Evolutionary conservation across 495 filamentous ascomycete genomes (phyloP).

Genomic region (Usnea hakonensis): DNA sequence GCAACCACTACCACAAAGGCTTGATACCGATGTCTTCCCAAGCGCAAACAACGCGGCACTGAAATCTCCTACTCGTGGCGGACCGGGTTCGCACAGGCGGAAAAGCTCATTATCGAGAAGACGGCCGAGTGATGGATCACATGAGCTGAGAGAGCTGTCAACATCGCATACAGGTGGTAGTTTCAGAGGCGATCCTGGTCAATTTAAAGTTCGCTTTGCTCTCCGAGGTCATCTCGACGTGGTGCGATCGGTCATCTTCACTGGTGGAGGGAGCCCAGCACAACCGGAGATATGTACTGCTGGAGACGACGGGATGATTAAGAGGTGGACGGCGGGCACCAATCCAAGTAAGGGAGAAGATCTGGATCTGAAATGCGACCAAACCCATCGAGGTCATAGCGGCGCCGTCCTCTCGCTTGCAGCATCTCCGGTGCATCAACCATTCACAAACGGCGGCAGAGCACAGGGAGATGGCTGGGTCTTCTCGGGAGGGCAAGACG

Average conservation of each 20-base stretch:
- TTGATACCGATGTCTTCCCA: slow-evolving; percentile 80
- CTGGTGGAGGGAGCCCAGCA: slow-evolving; percentile 83
- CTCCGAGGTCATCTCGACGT: slow-evolving; percentile 89
- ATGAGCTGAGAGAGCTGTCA: slow-evolving; percentile 39
- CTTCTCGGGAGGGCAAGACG: slow-evolving; percentile 92
- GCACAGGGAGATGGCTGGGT: slow-evolving; percentile 90
- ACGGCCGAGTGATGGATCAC: slow-evolving; percentile 47
- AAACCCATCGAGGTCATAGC: slow-evolving; percentile 86
- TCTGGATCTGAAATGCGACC: slow-evolving; percentile 84
- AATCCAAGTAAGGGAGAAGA: slow-evolving; percentile 48
- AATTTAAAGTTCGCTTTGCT: slow-evolving; percentile 88
- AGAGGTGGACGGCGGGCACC: slow-evolving; percentile 70
- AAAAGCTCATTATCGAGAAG: slow-evolving; percentile 71
- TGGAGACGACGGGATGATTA: slow-evolving; percentile 91
- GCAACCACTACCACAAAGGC: slow-evolving; percentile 51
- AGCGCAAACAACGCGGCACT: slow-evolving; percentile 65
- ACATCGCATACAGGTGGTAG: slow-evolving; percentile 22
- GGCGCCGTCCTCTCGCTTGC: slow-evolving; percentile 84
- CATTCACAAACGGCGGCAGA: slow-evolving; percentile 80
- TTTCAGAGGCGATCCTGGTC: slow-evolving; percentile 52
- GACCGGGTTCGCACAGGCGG: slow-evolving; percentile 63
- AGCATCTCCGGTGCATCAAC: slow-evolving; percentile 74
- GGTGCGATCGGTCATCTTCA: slow-evolving; percentile 89
- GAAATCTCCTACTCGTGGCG: slow-evolving; percentile 66
- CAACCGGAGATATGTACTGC: slow-evolving; percentile 96